These are phyloP conservation scores for Talaromyces borbonicus DNA, from an alignment of 495 filamentous ascomycete genomes.

Conservation along the genomic window DNA sequence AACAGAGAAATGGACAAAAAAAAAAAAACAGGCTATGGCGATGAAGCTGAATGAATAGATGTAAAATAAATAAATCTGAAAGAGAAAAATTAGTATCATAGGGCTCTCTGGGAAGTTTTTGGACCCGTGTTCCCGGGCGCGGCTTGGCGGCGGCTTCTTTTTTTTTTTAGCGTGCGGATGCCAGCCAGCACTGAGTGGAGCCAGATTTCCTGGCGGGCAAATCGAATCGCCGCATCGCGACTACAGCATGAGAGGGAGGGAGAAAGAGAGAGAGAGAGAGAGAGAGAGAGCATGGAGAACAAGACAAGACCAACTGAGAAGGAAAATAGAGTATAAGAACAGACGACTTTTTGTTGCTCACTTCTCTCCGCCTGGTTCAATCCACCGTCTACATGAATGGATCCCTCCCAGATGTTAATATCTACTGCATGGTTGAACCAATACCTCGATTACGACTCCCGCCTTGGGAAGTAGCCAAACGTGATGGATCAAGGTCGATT, in stretches of 20 bases:
- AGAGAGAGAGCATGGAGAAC: too few species aligned
- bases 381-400: too few species aligned
- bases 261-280: too few species aligned
- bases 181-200: not conserved
- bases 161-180: not conserved
- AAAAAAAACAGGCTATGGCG: not conserved
- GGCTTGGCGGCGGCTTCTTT: conserved; percentile 2
- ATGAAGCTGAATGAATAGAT: too few species aligned
- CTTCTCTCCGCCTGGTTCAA: not conserved
- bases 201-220: conserved; percentile 1
- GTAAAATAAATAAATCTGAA: too few species aligned
- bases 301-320: too few species aligned
- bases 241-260: too few species aligned
- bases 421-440: conserved; percentile 4
- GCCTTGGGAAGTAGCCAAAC: conserved; percentile 6
- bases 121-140: not conserved
- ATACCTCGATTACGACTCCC: not conserved
- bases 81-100: not conserved
- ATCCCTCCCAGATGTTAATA: not conserved
- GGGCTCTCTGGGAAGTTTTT: not conserved
- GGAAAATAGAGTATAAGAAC: too few species aligned
- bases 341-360: too few species aligned
- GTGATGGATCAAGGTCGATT: conserved; percentile 35
- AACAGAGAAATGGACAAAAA: not conserved
- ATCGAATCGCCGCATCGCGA: conserved; percentile 2